Evolutionary conservation across 768 basidiomycete species (phyloP).

Genomic region (Rhodotorula sphaerocarpa): DNA sequence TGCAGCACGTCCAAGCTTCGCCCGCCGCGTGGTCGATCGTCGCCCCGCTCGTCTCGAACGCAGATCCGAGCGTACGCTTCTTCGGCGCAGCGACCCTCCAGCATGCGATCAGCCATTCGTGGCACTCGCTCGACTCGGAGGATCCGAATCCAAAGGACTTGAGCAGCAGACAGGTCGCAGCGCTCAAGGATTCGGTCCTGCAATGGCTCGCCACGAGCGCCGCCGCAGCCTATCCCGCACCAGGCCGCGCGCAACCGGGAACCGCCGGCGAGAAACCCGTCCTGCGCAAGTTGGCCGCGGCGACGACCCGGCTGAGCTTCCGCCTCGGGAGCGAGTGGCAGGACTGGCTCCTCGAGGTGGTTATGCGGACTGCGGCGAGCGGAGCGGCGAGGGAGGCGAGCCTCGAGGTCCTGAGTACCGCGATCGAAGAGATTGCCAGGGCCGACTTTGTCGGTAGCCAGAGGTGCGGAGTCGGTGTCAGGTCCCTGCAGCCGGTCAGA

Average conservation of each 20-base stretch:
- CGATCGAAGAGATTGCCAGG: slow-evolving; percentile 34
- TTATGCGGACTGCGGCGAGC: slow-evolving; percentile 12
- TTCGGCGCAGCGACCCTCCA: slow-evolving; percentile 26
- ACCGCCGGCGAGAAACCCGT: slow-evolving; percentile 16
- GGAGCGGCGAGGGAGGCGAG: slow-evolving; percentile 26
- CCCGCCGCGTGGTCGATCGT: slow-evolving; percentile 15
- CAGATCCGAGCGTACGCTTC: slow-evolving; percentile 25
- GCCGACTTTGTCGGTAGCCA: slow-evolving; percentile 36
- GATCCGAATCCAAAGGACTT: not conserved
- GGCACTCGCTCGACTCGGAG: not conserved
- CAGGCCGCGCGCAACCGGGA: too few species aligned
- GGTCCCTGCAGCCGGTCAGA: not conserved
- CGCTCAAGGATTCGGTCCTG: slow-evolving; percentile 18
- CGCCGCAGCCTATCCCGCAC: slow-evolving; percentile 4
- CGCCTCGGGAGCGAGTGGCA: slow-evolving; percentile 13
- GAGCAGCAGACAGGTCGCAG: not conserved
- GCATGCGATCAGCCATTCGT: slow-evolving; percentile 13
- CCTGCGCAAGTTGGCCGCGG: slow-evolving; percentile 15
- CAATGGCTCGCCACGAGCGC: slow-evolving; percentile 17
- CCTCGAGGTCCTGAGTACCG: slow-evolving; percentile 32
- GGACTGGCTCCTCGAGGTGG: slow-evolving; percentile 28
- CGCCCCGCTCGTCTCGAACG: slow-evolving; percentile 13
- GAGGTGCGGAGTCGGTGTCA: slow-evolving; percentile 13
- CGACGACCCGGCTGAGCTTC: slow-evolving; percentile 5
- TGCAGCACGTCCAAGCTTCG: slow-evolving; percentile 10